phyloP scores from a whole-genome alignment of 305 asterid genomes.

The Caryopteris hybrid region DNA sequence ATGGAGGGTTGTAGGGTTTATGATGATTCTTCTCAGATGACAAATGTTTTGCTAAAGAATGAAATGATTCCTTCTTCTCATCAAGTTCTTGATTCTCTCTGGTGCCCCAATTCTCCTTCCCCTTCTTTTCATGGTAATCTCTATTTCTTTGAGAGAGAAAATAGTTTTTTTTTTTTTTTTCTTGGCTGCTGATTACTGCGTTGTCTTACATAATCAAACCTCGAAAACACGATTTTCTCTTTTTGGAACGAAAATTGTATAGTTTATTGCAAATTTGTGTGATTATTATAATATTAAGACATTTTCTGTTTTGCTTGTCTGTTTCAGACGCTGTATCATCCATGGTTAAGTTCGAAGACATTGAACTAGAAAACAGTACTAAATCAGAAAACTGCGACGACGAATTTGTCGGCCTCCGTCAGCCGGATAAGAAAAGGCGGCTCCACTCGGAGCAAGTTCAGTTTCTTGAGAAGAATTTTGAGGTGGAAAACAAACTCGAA shows the following conservation, averaged over 20 bases:
- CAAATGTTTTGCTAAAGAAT: too few relatives aligned
- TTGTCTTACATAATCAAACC: too few relatives aligned
- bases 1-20: slow-evolving; percentile 46
- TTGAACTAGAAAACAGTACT: background rate
- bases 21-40: too few relatives aligned
- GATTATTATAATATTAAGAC: too few relatives aligned
- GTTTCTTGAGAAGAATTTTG: slow-evolving; percentile 78
- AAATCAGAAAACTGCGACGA: slow-evolving; percentile 33
- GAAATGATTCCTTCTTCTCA: too few relatives aligned
- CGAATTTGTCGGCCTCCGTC: slow-evolving; percentile 39
- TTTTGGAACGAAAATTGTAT: too few relatives aligned
- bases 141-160: background rate
- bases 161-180: too few relatives aligned
- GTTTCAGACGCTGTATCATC: slow-evolving; percentile 37
- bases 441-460: slow-evolving; percentile 59
- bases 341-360: slow-evolving; percentile 43
- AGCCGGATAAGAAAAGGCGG: slow-evolving; percentile 64
- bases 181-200: too few relatives aligned
- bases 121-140: slow-evolving; percentile 59
- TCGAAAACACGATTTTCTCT: too few relatives aligned
- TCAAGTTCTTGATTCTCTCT: too few relatives aligned
- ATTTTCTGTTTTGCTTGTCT: background rate
- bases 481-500: slow-evolving; percentile 75
- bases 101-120: slow-evolving; percentile 51
- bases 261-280: too few relatives aligned